A percentile compares a stretch with the other conserved stretches of the same genome.
These are phyloP conservation scores for Urtica urens DNA, from an alignment of 306 rosid species.

Conservation along the genomic window DNA sequence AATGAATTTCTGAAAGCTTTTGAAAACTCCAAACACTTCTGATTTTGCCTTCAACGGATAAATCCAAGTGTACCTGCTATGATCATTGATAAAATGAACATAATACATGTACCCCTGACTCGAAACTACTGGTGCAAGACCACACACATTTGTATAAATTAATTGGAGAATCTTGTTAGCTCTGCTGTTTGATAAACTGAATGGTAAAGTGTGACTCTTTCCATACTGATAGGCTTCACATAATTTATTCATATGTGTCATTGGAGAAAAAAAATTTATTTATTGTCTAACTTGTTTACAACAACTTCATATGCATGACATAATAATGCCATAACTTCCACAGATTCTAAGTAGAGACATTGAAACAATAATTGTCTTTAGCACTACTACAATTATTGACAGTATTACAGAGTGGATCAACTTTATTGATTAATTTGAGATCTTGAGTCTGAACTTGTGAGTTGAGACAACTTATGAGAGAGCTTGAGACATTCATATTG, in stretches of 20 bases:
- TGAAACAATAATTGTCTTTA: no score
- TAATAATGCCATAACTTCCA: no score
- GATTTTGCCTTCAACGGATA: not conserved
- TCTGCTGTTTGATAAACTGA: not conserved
- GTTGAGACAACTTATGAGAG: no score
- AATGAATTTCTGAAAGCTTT: not conserved
- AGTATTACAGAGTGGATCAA: no score
- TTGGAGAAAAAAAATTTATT: not conserved
- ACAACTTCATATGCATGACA: no score
- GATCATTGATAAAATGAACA: not conserved
- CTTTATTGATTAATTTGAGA: no score
- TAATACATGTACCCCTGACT: not conserved
- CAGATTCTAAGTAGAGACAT: no score
- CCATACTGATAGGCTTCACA: not conserved
- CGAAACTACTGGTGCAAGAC: not conserved
- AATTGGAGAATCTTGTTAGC: not conserved
- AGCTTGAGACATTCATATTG: no score
- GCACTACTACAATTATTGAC: no score
- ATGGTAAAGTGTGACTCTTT: not conserved
- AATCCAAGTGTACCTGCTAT: not conserved
- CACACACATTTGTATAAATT: not conserved
- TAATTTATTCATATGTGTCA: not conserved
- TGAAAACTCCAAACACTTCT: not conserved
- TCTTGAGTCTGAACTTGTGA: no score
- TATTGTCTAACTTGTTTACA: not conserved